These are phyloP conservation scores for Penicillium crustosum DNA, from an alignment of 2,329 filamentous ascomycete species.

Conservation along the genomic window DNA sequence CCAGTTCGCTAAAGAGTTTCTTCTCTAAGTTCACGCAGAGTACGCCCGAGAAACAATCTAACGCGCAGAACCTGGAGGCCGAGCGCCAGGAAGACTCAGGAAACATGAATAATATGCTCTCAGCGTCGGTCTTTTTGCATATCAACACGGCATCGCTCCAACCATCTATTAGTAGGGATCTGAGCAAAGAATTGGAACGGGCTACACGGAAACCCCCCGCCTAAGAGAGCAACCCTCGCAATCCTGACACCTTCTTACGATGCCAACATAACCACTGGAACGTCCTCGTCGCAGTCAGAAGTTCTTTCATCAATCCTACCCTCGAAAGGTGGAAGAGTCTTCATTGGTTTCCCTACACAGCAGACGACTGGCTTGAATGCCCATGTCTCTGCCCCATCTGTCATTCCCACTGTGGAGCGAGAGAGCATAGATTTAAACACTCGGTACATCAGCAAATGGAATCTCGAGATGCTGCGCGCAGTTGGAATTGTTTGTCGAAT, in stretches of 20 bases:
- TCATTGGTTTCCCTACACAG: constrained; percentile 96
- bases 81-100: constrained; percentile 64
- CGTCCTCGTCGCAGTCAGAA: constrained; percentile 54
- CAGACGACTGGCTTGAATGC: constrained; percentile 93
- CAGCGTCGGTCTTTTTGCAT: constrained; percentile 81
- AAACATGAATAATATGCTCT: constrained; percentile 69
- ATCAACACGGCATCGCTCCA: constrained; percentile 81
- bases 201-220: constrained; percentile 95
- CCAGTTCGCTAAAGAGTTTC: constrained; percentile 70
- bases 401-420: constrained; percentile 95
- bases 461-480: constrained; percentile 85
- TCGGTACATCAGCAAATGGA: constrained; percentile 92
- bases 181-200: constrained; percentile 83
- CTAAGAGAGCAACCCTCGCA: constrained; percentile 79
- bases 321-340: constrained; percentile 84
- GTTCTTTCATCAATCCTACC: constrained; percentile 90
- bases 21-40: constrained; percentile 73
- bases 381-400: constrained; percentile 91
- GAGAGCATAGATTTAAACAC: constrained; percentile 97
- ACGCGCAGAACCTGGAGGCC: constrained; percentile 56
- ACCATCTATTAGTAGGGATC: constrained; percentile 69
- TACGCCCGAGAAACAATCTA: constrained; percentile 39
- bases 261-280: constrained; percentile 67
- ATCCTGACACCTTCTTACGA: constrained; percentile 91
- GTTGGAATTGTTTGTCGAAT: constrained; percentile 88